Conservation (phyloP, 2,329 filamentous ascomycete species). For the Aspergillus arachidicola region DNA sequence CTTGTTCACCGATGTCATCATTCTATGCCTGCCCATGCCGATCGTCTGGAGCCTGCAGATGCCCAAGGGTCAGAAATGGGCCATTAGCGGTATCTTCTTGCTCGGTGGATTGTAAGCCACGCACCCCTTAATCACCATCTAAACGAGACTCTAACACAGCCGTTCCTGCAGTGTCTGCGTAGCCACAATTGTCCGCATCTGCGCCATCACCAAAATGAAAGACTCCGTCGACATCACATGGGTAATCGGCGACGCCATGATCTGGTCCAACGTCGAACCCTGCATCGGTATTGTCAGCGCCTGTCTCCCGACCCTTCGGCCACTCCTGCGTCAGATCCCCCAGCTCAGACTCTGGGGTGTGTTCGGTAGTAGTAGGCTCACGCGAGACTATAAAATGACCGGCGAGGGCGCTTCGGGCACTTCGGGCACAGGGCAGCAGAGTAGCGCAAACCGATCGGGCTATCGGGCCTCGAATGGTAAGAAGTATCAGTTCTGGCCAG, state of each 20-base stretch:
- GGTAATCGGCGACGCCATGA: slow-evolving; percentile 22
- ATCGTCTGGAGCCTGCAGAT: slow-evolving; percentile 23
- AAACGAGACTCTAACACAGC: not conserved
- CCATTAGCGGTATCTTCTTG: slow-evolving; percentile 20
- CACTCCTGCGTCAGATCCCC: slow-evolving; percentile 13
- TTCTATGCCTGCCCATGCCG: slow-evolving; percentile 21
- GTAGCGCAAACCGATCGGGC: not conserved
- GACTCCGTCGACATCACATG: slow-evolving; percentile 20
- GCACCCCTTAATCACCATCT: not conserved
- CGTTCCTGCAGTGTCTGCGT: slow-evolving; percentile 19
- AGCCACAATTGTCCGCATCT: slow-evolving; percentile 21
- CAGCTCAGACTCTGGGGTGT: not conserved
- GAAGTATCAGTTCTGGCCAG: slow-evolving; percentile 10
- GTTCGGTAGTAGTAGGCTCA: not conserved
- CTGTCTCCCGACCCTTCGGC: slow-evolving; percentile 22
- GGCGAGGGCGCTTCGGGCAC: not conserved
- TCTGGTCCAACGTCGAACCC: slow-evolving; percentile 27
- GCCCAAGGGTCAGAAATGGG: slow-evolving; percentile 13
- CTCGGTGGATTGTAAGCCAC: slow-evolving; percentile 22
- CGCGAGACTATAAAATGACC: not conserved
- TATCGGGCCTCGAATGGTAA: slow-evolving; percentile 3
- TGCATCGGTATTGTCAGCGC: slow-evolving; percentile 26
- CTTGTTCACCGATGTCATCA: slow-evolving; percentile 20
- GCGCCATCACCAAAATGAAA: slow-evolving; percentile 19
- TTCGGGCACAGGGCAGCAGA: not conserved